Conservation (phyloP, 495 filamentous ascomycete species). For the Schizothecium vesticola region DNA sequence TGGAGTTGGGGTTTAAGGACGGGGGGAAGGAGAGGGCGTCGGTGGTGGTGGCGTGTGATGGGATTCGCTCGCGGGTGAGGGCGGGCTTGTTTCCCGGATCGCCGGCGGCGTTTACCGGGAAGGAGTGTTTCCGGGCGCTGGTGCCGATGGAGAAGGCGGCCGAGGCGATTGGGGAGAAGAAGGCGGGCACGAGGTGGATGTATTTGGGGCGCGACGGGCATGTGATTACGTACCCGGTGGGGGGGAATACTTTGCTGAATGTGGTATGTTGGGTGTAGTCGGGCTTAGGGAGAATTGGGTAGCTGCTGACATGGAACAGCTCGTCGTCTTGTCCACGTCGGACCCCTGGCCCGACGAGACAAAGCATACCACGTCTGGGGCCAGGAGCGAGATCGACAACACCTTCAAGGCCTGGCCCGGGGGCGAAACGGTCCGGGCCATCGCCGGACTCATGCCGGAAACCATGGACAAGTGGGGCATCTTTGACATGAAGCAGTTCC, state of each 20-base stretch:
- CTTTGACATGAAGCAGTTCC: slow-evolving; percentile 47
- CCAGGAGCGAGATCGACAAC: slow-evolving; percentile 25
- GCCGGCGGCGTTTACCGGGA: slow-evolving; percentile 32
- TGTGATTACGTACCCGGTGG: background rate
- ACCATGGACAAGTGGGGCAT: slow-evolving; percentile 51
- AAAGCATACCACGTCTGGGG: slow-evolving; percentile 28
- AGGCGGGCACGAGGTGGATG: slow-evolving; percentile 34
- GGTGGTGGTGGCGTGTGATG: slow-evolving; percentile 43
- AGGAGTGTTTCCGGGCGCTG: slow-evolving; percentile 42
- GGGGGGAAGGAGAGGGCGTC: slow-evolving; percentile 29
- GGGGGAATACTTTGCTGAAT: background rate
- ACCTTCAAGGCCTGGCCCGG: slow-evolving; percentile 31
- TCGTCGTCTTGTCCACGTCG: slow-evolving; percentile 35
- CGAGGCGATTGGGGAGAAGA: slow-evolving; percentile 22
- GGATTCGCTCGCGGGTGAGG: slow-evolving; percentile 39
- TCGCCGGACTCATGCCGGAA: slow-evolving; percentile 41
- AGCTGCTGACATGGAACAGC: slow-evolving; percentile 35
- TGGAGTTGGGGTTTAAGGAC: slow-evolving; percentile 32
- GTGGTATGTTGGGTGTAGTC: background rate
- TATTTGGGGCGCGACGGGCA: slow-evolving; percentile 18
- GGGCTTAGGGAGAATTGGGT: slow-evolving; percentile 39
- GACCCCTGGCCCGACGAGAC: slow-evolving; percentile 29
- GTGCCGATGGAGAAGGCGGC: slow-evolving; percentile 34
- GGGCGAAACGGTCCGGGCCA: slow-evolving; percentile 30
- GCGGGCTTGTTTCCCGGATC: slow-evolving; percentile 28